A percentile compares a stretch with the other conserved stretches of the same genome.
Evolutionary conservation across 164 flowering plant genomes (phyloP).

Genomic region (Saururus chinensis): DNA sequence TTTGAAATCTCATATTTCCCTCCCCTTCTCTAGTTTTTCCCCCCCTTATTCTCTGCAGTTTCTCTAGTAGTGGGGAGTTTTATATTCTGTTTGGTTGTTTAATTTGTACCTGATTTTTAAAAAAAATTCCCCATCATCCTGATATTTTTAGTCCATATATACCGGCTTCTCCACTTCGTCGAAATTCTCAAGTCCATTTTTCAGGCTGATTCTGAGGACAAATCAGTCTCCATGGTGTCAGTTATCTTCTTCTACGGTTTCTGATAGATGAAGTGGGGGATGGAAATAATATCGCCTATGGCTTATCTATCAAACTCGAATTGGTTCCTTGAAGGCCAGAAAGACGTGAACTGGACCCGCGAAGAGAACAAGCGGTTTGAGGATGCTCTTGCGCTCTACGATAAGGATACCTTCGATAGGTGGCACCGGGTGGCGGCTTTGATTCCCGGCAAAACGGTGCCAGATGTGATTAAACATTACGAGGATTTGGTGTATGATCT

Average conservation of each 20-base stretch:
- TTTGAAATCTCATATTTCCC: too few relatives aligned
- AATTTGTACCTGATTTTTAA: too few relatives aligned
- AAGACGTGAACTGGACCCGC: slow-evolving; percentile 41
- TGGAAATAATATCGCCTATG: slow-evolving; percentile 34
- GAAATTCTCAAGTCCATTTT: not conserved
- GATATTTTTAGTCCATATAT: too few relatives aligned
- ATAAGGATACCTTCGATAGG: slow-evolving; percentile 58
- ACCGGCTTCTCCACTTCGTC: too few relatives aligned
- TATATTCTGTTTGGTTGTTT: too few relatives aligned
- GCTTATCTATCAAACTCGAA: slow-evolving; percentile 26
- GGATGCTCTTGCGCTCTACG: slow-evolving; percentile 54
- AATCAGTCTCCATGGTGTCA: not conserved
- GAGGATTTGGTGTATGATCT: slow-evolving; percentile 59
- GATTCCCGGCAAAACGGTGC: slow-evolving; percentile 69
- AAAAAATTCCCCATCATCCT: too few relatives aligned
- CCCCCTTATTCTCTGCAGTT: too few relatives aligned
- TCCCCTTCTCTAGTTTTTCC: too few relatives aligned
- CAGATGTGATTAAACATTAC: slow-evolving; percentile 54
- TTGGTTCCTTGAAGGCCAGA: slow-evolving; percentile 45
- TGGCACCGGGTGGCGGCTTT: slow-evolving; percentile 57
- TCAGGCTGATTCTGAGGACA: not conserved
- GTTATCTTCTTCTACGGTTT: not conserved
- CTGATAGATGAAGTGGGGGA: slow-evolving; percentile 36
- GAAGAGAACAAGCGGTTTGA: slow-evolving; percentile 75
- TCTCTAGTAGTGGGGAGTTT: too few relatives aligned